These are phyloP conservation scores for Dalbergia cultrata DNA, from an alignment of 306 rosid species.

Conservation along the genomic window DNA sequence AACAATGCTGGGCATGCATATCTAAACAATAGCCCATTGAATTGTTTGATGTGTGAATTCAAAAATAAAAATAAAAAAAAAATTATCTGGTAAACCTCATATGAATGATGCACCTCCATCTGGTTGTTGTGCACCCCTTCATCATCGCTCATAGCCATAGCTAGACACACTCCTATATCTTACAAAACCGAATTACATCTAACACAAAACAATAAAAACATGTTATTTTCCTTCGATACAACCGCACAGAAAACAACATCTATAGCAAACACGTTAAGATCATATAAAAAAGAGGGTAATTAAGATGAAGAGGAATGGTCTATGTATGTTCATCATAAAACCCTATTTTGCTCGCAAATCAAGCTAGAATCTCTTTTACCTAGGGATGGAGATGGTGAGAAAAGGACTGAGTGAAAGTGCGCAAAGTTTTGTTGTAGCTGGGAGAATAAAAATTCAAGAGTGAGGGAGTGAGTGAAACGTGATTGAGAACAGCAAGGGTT, in stretches of 20 bases:
- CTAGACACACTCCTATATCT: not conserved
- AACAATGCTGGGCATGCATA: not conserved
- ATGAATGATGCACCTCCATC: not conserved
- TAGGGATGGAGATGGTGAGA: not conserved
- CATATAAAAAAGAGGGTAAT: too few species aligned
- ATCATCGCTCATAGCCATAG: not conserved
- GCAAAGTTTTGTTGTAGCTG: not conserved
- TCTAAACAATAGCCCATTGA: not conserved
- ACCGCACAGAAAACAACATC: not conserved
- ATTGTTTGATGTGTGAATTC: not conserved
- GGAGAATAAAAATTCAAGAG: not conserved
- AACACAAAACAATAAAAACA: not conserved
- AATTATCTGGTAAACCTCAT: conserved; percentile 40
- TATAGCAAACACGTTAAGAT: not conserved
- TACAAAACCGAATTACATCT: conserved; percentile 7
- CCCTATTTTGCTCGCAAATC: not conserved
- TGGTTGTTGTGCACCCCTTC: too few species aligned
- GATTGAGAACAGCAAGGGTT: too few species aligned
- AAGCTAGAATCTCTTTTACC: not conserved
- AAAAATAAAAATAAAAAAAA: too few species aligned
- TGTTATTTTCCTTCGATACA: not conserved
- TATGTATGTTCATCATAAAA: not conserved
- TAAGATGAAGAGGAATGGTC: too few species aligned
- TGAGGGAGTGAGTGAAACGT: not conserved
- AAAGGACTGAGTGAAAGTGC: not conserved